Conservation (phyloP, 306 rosid genomes). For the Begonia peltatifolia region DNA sequence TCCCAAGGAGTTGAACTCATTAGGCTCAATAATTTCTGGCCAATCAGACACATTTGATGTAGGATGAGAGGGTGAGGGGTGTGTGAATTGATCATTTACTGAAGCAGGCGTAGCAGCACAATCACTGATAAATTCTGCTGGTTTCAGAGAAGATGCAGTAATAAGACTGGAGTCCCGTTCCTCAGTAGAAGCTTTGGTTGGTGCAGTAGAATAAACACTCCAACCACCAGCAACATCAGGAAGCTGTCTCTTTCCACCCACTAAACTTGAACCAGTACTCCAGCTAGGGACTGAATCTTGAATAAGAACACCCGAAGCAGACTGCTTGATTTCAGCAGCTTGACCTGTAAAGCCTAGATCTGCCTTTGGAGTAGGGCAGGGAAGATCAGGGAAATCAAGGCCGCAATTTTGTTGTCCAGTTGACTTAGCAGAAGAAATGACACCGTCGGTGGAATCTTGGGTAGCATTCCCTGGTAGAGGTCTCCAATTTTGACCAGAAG, state of each 20-base stretch:
- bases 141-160: constrained; percentile 35
- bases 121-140: constrained; percentile 20
- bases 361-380: constrained; percentile 12
- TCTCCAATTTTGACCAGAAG: constrained; percentile 60
- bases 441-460: constrained; percentile 13
- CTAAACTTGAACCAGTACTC: constrained; percentile 48
- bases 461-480: constrained; percentile 23
- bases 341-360: constrained; percentile 7
- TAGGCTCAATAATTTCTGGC: constrained; percentile 55
- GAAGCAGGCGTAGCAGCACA: constrained; percentile 26
- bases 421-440: constrained; percentile 24
- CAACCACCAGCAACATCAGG: constrained; percentile 30
- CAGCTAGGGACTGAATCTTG: constrained; percentile 41
- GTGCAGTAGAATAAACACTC: constrained; percentile 25
- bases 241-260: constrained; percentile 19
- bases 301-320: constrained; percentile 21
- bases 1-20: constrained; percentile 49
- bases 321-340: constrained; percentile 18
- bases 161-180: constrained; percentile 46
- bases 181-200: constrained; percentile 34
- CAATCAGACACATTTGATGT: constrained; percentile 44
- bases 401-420: constrained; percentile 15
- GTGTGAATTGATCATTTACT: constrained; percentile 26
- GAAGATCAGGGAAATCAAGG: constrained; percentile 15
- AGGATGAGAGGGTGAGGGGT: constrained; percentile 42